Percentiles rank a stretch among this genome's conserved stretches.
These are phyloP conservation scores for Fistulinella prunicolor DNA, from an alignment of 768 basidiomycete species.

Conservation along the genomic window DNA sequence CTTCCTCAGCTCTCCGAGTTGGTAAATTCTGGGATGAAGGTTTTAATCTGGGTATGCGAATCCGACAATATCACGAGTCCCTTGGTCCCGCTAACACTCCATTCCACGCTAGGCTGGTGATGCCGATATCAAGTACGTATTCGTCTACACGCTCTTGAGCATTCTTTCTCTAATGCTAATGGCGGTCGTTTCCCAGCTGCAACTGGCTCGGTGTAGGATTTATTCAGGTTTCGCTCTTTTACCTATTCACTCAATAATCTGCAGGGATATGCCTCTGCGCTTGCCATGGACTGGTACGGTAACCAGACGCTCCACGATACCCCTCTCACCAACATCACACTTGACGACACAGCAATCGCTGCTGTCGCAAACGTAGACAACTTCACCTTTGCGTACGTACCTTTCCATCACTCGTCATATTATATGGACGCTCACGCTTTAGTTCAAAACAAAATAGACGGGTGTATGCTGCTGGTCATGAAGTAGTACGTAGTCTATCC, in stretches of 20 bases:
- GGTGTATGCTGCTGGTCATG: conserved; percentile 57
- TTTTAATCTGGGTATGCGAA: conserved; percentile 38
- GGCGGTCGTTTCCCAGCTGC: conserved; percentile 6
- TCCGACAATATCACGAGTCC: neutral
- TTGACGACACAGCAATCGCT: conserved; percentile 49
- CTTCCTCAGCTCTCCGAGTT: conserved; percentile 37
- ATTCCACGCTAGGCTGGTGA: conserved; percentile 24
- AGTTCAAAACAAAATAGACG: conserved; percentile 36
- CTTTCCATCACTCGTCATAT: neutral
- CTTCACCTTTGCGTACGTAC: conserved; percentile 64
- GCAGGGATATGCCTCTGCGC: conserved; percentile 35
- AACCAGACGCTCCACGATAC: conserved; percentile 38
- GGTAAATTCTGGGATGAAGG: conserved; percentile 36
- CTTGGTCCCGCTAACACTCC: neutral
- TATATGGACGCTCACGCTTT: neutral
- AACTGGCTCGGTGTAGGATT: conserved; percentile 35
- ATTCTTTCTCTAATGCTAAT: neutral
- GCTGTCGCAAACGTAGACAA: conserved; percentile 64
- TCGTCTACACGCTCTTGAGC: neutral
- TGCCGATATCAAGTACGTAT: conserved; percentile 25
- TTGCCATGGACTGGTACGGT: conserved; percentile 48
- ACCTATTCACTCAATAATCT: neutral
- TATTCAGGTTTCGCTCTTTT: neutral
- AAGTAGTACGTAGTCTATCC: conserved; percentile 48
- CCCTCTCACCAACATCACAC: conserved; percentile 53